A percentile compares a stretch with the other conserved stretches of the same genome.
phyloP scores from a whole-genome alignment of 2,329 filamentous ascomycete species.

The Orbilia brochopaga region DNA sequence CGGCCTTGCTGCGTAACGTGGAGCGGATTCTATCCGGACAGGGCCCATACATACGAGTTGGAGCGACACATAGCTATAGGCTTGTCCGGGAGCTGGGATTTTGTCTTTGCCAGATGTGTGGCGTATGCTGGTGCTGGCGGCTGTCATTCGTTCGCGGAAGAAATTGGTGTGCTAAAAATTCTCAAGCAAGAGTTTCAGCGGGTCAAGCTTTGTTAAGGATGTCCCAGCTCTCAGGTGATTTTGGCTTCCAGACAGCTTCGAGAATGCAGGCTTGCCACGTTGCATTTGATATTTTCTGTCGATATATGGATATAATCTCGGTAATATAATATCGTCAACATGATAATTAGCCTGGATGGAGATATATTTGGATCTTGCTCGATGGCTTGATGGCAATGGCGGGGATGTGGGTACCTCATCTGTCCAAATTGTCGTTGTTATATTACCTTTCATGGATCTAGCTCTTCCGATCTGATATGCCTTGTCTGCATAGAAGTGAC shows the following conservation, averaged over 20 bases:
- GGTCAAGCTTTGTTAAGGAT: not conserved
- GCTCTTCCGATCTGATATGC: no score
- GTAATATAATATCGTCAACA: no score
- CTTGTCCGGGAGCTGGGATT: no score
- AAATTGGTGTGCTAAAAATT: not conserved
- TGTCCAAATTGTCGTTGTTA: no score
- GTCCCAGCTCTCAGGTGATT: not conserved
- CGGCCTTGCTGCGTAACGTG: not conserved
- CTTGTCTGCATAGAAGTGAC: no score
- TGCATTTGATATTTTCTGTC: not conserved
- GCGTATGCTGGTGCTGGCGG: not conserved
- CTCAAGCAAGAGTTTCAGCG: not conserved
- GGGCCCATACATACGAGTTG: not conserved
- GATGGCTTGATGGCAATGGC: no score
- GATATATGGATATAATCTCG: no score
- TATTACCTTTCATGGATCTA: no score
- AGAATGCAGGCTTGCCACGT: not conserved
- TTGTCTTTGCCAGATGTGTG: not conserved
- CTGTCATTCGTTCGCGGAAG: not conserved
- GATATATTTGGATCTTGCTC: no score
- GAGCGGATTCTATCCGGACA: not conserved
- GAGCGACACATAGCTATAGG: no score
- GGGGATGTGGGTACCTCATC: not conserved
- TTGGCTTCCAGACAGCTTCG: constrained; percentile 1
- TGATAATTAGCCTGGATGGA: not conserved